Percentiles rank a stretch among this genome's conserved stretches.
phyloP scores from a whole-genome alignment of 208 protist genomes.

The Kentomonas sorsogonicus region DNA sequence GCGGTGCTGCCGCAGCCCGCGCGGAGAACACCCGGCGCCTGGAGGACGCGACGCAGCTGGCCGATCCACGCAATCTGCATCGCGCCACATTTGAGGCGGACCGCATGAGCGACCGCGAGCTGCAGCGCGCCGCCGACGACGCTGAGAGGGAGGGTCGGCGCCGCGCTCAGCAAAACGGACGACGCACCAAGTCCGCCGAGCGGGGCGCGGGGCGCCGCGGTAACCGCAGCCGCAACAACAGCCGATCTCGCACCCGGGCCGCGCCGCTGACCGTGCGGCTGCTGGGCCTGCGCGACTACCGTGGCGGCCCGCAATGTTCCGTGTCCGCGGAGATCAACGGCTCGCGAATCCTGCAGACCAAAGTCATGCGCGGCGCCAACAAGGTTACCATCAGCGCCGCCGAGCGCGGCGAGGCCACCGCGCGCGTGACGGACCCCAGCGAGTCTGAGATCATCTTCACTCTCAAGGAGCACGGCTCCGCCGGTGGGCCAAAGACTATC shows the following conservation, averaged over 20 bases:
- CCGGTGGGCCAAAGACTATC: conserved; percentile 32
- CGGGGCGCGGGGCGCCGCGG: too few species aligned
- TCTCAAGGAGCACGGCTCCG: conserved; percentile 31
- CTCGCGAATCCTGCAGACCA: conserved; percentile 45
- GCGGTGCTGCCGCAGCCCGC: background rate
- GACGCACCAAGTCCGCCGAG: too few species aligned
- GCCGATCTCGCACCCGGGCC: too few species aligned
- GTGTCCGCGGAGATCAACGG: conserved; percentile 68
- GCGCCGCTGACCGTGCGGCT: conserved; percentile 70
- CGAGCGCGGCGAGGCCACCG: conserved; percentile 61
- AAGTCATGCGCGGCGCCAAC: conserved; percentile 16
- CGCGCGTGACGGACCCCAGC: conserved; percentile 37
- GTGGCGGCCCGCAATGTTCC: conserved; percentile 32
- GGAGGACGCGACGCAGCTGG: conserved; percentile 30
- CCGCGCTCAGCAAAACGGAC: too few species aligned
- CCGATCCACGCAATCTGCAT: conserved; percentile 50
- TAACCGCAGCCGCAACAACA: too few species aligned
- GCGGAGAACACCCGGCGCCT: conserved; percentile 14
- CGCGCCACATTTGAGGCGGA: conserved; percentile 18
- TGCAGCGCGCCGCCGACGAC: background rate
- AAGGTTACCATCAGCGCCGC: conserved; percentile 42
- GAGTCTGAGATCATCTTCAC: conserved; percentile 43
- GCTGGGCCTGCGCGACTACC: conserved; percentile 50
- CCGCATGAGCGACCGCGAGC: background rate
- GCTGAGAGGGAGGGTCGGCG: too few species aligned